Conservation (phyloP, 1,284 basidiomycete genomes). For the Boletellus sp. region DNA sequence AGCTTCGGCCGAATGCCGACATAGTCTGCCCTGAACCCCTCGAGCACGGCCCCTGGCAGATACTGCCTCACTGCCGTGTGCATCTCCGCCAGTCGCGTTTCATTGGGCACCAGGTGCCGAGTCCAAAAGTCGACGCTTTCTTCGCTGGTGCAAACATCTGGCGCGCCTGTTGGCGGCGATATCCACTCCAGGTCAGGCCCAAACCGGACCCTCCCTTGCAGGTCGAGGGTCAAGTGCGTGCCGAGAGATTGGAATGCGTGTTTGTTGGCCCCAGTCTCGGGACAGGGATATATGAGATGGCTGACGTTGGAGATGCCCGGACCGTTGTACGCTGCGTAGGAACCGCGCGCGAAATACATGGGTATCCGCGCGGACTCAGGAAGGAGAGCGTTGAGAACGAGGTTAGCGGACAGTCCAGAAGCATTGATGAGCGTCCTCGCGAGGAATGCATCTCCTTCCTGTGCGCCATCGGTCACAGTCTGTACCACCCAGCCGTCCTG, state of each 20-base stretch:
- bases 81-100: conserved; percentile 63
- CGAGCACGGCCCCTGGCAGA: conserved; percentile 64
- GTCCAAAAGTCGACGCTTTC: conserved; percentile 74
- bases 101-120: conserved; percentile 62
- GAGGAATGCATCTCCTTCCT: conserved; percentile 70
- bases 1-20: conserved; percentile 91
- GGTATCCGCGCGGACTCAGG: conserved; percentile 53
- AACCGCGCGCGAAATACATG: conserved; percentile 78
- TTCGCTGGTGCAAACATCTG: conserved; percentile 34
- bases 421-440: conserved; percentile 86
- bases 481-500: conserved; percentile 73
- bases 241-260: conserved; percentile 79
- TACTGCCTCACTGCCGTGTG: conserved; percentile 66
- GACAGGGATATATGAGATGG: conserved; percentile 88
- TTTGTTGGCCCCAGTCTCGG: conserved; percentile 52
- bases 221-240: conserved; percentile 87
- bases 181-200: conserved; percentile 94
- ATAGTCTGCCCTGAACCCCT: conserved; percentile 83
- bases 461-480: conserved; percentile 46
- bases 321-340: conserved; percentile 85
- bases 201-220: conserved; percentile 86
- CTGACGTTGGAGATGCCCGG: conserved; percentile 64
- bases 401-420: conserved; percentile 75
- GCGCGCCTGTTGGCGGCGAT: conserved; percentile 43
- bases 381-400: conserved; percentile 71